These are phyloP conservation scores for Mercurialis annua DNA, from an alignment of 345 rosid species.

Conservation along the genomic window DNA sequence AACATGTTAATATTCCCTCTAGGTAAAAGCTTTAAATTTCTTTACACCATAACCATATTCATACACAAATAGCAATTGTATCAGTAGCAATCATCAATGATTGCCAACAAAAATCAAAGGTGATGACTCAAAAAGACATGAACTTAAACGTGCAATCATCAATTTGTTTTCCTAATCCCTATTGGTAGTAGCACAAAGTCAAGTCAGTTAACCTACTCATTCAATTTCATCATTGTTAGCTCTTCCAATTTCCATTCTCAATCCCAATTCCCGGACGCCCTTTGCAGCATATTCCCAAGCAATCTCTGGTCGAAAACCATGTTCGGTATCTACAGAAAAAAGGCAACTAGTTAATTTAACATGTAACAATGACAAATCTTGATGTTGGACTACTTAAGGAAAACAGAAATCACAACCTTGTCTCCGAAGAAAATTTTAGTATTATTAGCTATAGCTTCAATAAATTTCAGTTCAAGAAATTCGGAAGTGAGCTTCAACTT, in stretches of 20 bases:
- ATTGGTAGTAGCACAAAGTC: background rate
- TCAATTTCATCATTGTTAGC: background rate
- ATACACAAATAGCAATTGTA: background rate
- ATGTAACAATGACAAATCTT: background rate
- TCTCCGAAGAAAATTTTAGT: slow-evolving; percentile 89
- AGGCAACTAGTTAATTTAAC: background rate
- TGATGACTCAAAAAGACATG: background rate
- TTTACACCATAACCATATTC: no score
- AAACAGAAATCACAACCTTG: slow-evolving; percentile 43
- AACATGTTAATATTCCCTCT: no score
- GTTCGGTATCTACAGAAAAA: slow-evolving; percentile 56
- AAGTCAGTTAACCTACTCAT: background rate
- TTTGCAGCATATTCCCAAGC: slow-evolving; percentile 67
- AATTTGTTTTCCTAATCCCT: background rate
- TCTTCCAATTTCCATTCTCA: slow-evolving; percentile 17
- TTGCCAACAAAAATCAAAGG: background rate
- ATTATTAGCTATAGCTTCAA: slow-evolving; percentile 77
- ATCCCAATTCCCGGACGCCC: slow-evolving; percentile 24
- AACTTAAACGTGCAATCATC: background rate
- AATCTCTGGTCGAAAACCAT: slow-evolving; percentile 88
- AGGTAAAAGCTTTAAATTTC: no score
- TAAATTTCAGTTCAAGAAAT: slow-evolving; percentile 85
- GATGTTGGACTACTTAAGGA: background rate
- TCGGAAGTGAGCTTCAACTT: slow-evolving; percentile 82
- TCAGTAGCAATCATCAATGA: background rate